A percentile compares a stretch with the other conserved stretches of the same genome.
These are phyloP conservation scores for Barnettozyma hawaiiensis DNA, from an alignment of 1,139 yeast genomes.

Conservation along the genomic window DNA sequence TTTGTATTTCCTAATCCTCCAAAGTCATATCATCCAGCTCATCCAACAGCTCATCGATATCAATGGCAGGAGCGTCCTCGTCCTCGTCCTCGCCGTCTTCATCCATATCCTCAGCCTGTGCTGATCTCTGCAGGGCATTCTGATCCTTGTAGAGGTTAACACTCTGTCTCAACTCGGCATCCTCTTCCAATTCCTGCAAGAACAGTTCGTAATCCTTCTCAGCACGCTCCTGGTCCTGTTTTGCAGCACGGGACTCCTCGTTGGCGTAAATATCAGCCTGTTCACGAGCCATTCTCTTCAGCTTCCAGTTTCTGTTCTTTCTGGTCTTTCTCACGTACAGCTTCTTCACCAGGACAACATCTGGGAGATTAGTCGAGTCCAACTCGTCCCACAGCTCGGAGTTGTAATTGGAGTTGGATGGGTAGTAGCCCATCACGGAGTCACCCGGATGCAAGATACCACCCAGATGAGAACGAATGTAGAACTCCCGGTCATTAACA, in stretches of 20 bases:
- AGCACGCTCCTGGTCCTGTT: constrained; percentile 85
- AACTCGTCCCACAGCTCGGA: constrained; percentile 75
- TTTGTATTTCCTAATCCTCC: constrained; percentile 33
- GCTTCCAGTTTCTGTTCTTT: constrained; percentile 88
- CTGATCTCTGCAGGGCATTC: constrained; percentile 24
- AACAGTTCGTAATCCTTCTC: constrained; percentile 93
- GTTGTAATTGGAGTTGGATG: constrained; percentile 81
- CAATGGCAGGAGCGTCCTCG: constrained; percentile 71
- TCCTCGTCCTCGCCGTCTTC: constrained; percentile 56
- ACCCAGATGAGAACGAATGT: constrained; percentile 86
- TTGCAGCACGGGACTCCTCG: constrained; percentile 72
- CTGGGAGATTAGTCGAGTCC: constrained; percentile 61
- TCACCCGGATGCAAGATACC: constrained; percentile 95
- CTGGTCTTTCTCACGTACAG: constrained; percentile 74
- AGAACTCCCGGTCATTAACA: constrained; percentile 71
- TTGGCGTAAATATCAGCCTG: constrained; percentile 81
- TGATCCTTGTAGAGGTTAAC: constrained; percentile 78
- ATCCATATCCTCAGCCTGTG: constrained; percentile 34
- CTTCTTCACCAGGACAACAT: constrained; percentile 88
- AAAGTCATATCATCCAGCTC: constrained; percentile 90
- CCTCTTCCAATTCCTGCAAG: constrained; percentile 97
- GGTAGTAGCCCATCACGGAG: constrained; percentile 83
- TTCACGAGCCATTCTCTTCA: constrained; percentile 97
- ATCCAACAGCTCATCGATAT: constrained; percentile 78
- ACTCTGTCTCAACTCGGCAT: constrained; percentile 86